Conservation (phyloP, 768 basidiomycete species). For the Russula brevipes region DNA sequence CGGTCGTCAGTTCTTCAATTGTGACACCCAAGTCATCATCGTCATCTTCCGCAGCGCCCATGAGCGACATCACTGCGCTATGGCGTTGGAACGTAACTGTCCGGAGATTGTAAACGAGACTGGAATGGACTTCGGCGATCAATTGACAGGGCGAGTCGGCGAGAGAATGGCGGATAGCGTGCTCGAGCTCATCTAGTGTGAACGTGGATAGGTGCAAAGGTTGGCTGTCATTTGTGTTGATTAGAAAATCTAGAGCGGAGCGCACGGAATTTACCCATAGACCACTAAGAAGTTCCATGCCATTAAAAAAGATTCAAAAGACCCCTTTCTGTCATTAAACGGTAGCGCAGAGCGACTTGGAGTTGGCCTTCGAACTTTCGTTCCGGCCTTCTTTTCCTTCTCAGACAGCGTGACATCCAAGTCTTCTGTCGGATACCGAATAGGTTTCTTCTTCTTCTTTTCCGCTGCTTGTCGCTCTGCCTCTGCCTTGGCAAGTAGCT, state of each 20-base stretch:
- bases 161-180: constrained; percentile 72
- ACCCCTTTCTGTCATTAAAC: constrained; percentile 55
- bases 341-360: constrained; percentile 60
- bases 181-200: constrained; percentile 89
- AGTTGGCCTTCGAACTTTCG: constrained; percentile 59
- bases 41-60: constrained; percentile 41
- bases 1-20: constrained; percentile 56
- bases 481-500: constrained; percentile 61
- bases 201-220: constrained; percentile 84
- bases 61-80: constrained; percentile 64
- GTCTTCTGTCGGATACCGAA: constrained; percentile 92
- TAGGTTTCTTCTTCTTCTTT: constrained; percentile 83
- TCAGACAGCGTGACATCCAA: constrained; percentile 75
- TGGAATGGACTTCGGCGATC: constrained; percentile 83
- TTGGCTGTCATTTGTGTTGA: constrained; percentile 40
- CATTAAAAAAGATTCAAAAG: constrained; percentile 85
- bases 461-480: constrained; percentile 66
- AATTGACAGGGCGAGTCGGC: constrained; percentile 67
- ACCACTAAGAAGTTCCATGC: constrained; percentile 92
- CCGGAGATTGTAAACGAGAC: constrained; percentile 83
- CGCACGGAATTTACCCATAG: constrained; percentile 60
- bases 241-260: neutral
- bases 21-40: constrained; percentile 49
- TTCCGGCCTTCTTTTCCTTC: constrained; percentile 77
- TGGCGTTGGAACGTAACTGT: constrained; percentile 75